Conservation (phyloP, 164 flowering plant species). For the Hamamelis virginiana region DNA sequence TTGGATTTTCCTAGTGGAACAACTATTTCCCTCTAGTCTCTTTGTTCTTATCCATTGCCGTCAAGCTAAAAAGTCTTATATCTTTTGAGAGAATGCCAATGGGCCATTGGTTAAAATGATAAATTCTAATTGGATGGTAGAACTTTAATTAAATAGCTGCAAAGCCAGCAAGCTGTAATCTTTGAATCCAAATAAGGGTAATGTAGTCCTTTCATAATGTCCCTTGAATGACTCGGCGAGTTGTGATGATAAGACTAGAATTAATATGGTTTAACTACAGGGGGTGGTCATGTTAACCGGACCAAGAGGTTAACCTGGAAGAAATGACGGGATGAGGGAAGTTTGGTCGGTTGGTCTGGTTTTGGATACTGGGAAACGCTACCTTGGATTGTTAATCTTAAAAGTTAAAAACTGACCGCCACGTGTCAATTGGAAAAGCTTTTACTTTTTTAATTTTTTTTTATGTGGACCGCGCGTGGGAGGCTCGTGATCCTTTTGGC, state of each 20-base stretch:
- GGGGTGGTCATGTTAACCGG: background rate
- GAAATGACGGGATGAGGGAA: background rate
- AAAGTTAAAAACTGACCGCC: background rate
- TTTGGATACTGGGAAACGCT: background rate
- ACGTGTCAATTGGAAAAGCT: constrained; percentile 4
- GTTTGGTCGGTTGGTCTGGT: background rate
- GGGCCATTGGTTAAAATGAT: too few relatives aligned
- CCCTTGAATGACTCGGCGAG: background rate
- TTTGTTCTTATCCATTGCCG: too few relatives aligned
- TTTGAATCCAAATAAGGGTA: background rate
- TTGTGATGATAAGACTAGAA: too few relatives aligned
- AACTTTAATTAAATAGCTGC: too few relatives aligned
- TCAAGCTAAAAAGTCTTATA: too few relatives aligned
- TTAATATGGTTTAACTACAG: too few relatives aligned
- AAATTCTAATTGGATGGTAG: too few relatives aligned
- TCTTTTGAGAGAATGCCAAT: too few relatives aligned
- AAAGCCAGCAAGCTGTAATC: too few relatives aligned
- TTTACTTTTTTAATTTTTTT: too few relatives aligned
- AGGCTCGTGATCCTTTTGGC: constrained; percentile 15
- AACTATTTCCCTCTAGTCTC: too few relatives aligned
- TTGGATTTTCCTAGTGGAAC: too few relatives aligned
- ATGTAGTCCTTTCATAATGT: background rate
- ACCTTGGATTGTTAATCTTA: background rate
- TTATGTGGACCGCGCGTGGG: background rate
- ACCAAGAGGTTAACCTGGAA: background rate